Conservation (phyloP, 441 rosid species). For the Aquilaria agallochum region DNA sequence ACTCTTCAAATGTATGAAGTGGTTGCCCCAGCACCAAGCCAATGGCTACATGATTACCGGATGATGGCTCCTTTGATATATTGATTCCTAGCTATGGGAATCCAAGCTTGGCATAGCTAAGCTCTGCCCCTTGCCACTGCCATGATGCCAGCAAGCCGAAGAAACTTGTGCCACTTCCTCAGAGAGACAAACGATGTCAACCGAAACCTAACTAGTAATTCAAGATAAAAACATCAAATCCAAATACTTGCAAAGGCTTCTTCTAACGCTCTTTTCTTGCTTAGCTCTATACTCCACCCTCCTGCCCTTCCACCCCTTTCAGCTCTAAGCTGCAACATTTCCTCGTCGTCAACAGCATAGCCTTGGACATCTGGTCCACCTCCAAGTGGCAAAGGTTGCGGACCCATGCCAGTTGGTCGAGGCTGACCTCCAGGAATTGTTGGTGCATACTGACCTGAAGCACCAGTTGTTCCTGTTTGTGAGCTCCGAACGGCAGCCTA, state of each 20-base stretch:
- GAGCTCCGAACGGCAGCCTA: slow-evolving; percentile 31
- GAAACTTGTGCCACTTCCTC: no score
- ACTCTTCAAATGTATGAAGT: no score
- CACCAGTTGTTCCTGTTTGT: slow-evolving; percentile 35
- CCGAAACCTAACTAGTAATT: not conserved
- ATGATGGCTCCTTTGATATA: no score
- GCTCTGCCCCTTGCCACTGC: no score
- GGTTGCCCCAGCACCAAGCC: no score
- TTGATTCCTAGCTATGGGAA: no score
- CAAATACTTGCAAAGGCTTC: slow-evolving; percentile 87
- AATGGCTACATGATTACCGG: no score
- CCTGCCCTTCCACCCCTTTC: slow-evolving; percentile 83
- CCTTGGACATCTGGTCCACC: slow-evolving; percentile 50
- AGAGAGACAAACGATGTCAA: not conserved
- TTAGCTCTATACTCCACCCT: slow-evolving; percentile 77
- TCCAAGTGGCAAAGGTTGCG: slow-evolving; percentile 68
- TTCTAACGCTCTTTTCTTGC: slow-evolving; percentile 76
- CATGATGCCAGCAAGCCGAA: no score
- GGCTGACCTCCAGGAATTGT: slow-evolving; percentile 71
- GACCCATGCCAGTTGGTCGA: slow-evolving; percentile 67
- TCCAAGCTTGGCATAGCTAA: no score
- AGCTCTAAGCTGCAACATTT: slow-evolving; percentile 56
- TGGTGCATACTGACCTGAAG: slow-evolving; percentile 62
- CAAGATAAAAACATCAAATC: slow-evolving; percentile 36
- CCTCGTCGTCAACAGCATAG: slow-evolving; percentile 59